Percentiles rank a stretch among this genome's conserved stretches.
Evolutionary conservation across 2,329 filamentous ascomycete genomes (phyloP).

Genomic region (Colletotrichum tropicale): DNA sequence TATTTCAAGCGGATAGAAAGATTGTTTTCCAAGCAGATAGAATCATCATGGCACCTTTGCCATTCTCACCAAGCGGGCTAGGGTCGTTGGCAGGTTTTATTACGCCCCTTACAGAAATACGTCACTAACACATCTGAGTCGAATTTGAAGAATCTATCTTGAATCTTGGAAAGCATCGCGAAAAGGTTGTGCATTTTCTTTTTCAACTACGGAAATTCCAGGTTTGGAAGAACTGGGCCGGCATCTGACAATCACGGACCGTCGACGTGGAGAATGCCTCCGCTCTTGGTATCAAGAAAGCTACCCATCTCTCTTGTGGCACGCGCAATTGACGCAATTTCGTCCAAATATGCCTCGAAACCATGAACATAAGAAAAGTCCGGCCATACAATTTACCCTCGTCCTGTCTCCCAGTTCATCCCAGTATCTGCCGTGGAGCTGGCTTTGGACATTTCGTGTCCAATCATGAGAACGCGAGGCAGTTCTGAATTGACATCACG

Average conservation of each 20-base stretch:
- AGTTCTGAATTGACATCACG: not conserved
- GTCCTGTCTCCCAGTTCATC: not conserved
- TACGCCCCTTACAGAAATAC: not conserved
- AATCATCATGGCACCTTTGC: not conserved
- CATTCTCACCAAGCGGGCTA: not conserved
- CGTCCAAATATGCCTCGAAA: not conserved
- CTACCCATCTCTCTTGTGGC: not conserved
- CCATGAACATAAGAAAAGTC: not conserved
- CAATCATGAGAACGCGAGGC: not conserved
- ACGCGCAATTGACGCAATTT: not conserved
- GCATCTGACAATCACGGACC: not conserved
- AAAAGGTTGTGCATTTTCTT: not conserved
- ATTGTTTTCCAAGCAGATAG: no score
- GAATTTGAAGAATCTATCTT: not conserved
- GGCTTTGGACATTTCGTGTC: not conserved
- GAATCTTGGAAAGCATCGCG: not conserved
- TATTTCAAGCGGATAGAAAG: not conserved
- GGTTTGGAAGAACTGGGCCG: not conserved
- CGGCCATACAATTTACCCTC: not conserved
- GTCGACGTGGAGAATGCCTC: not conserved
- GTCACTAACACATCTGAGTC: not conserved
- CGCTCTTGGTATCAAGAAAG: not conserved
- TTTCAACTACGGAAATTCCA: not conserved
- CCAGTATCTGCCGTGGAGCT: not conserved
- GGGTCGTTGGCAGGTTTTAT: not conserved